Percentiles rank a stretch among this genome's conserved stretches.
These are phyloP conservation scores for Colletotrichum costaricense DNA, from an alignment of 2,329 filamentous ascomycete genomes.

Conservation along the genomic window DNA sequence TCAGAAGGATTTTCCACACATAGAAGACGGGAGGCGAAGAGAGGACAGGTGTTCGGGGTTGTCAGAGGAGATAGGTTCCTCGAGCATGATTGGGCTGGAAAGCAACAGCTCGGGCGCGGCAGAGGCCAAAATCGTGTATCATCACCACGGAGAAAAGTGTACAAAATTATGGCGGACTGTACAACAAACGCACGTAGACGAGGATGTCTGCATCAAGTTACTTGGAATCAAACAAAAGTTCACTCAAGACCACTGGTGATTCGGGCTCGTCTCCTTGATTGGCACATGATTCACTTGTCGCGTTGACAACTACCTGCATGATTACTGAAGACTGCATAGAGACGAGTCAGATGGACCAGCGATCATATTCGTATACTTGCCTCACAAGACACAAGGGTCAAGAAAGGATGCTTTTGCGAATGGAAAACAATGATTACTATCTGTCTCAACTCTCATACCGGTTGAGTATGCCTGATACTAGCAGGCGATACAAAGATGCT, in stretches of 20 bases:
- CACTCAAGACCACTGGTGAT: background rate
- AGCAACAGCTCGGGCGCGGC: background rate
- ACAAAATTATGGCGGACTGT: conserved; percentile 18
- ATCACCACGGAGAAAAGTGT: conserved; percentile 19
- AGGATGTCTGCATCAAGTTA: background rate
- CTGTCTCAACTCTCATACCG: conserved; percentile 17
- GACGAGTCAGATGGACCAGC: background rate
- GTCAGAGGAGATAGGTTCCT: background rate
- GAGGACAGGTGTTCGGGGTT: background rate
- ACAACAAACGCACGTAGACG: conserved; percentile 20
- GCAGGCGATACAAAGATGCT: background rate
- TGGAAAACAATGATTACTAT: conserved; percentile 23
- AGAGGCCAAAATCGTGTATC: conserved; percentile 15
- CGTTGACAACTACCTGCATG: background rate
- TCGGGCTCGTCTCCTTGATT: background rate
- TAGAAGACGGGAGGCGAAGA: background rate
- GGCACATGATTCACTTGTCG: background rate
- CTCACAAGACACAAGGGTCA: background rate
- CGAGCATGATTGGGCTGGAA: background rate
- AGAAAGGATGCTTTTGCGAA: background rate
- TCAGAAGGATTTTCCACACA: background rate
- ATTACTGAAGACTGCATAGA: background rate
- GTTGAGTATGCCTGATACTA: conserved; percentile 2
- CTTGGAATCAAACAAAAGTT: conserved; percentile 15
- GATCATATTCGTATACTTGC: background rate